A percentile compares a stretch with the other conserved stretches of the same genome.
These are phyloP conservation scores for Citrus australasica DNA, from an alignment of 345 rosid species.

Conservation along the genomic window DNA sequence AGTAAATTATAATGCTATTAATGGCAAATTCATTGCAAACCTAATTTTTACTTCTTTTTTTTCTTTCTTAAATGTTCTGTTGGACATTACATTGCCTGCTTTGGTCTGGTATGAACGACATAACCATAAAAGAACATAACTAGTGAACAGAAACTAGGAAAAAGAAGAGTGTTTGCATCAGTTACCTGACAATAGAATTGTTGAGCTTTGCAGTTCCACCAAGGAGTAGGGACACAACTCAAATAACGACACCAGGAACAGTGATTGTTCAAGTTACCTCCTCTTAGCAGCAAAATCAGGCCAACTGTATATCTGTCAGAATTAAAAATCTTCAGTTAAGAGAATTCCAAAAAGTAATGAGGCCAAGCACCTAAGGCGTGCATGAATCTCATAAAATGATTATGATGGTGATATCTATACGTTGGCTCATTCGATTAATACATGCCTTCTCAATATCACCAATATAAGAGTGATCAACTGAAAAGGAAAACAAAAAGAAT, in stretches of 20 bases:
- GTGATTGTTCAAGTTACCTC: slow-evolving; percentile 56
- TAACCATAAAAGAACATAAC: too few relatives aligned
- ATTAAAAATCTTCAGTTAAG: not conserved
- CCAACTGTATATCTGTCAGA: slow-evolving; percentile 48
- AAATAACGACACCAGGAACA: slow-evolving; percentile 92
- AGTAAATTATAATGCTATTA: too few relatives aligned
- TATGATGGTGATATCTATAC: not conserved
- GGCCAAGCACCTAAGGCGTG: not conserved
- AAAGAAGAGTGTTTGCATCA: not conserved
- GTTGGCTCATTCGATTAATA: not conserved
- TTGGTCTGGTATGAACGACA: not conserved
- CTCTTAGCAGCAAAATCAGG: slow-evolving; percentile 59
- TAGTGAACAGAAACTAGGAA: not conserved
- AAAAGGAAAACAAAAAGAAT: not conserved
- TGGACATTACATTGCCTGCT: not conserved
- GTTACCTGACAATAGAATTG: slow-evolving; percentile 62
- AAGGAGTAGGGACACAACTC: slow-evolving; percentile 77
- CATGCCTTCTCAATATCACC: slow-evolving; percentile 20
- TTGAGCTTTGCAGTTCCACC: slow-evolving; percentile 68
- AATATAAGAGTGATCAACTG: not conserved
- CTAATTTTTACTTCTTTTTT: not conserved
- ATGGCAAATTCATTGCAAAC: too few relatives aligned
- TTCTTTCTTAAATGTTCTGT: not conserved
- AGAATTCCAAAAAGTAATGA: not conserved
- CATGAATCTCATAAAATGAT: not conserved